Evolutionary conservation across 2,329 filamentous ascomycete species (phyloP), one percentile per base, ranked within the genome.

Genomic region (Xylariaceae sp.): DNA sequence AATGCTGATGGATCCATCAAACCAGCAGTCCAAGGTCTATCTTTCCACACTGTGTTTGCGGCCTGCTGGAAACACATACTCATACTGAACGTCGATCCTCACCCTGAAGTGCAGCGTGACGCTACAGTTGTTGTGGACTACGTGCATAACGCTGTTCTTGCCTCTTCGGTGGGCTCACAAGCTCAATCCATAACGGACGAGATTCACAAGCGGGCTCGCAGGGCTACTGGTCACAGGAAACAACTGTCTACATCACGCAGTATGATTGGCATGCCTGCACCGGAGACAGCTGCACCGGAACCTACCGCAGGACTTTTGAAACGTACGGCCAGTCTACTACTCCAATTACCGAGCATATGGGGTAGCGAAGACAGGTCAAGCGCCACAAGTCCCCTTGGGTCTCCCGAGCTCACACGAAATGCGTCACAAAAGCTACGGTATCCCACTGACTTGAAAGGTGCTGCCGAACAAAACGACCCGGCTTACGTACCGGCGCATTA

Each of bases 61-160:
- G 89, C 92, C 1, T 88, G 95, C 56, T 99, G 94, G 94, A 94
- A 96, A 68, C 89, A 97, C 64, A 80, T 95, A 41, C 76, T 97
- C 53, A 89, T 96, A 56, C 79, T 97, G 69, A 93, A 90, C 42
- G 90, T 96, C 16, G 94, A 99, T 66, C 93, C 94, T 39, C 92
- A 97, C 66, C 91, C 93, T 1, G 93, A 97, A 66, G 89, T 97
- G 33, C 89, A 95, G 57, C 82, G 87, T 59, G 89, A 94, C 67
- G 93, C 91, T 10, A 86, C 84, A 6, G 79, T 87, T n/a, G 85
- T 97, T 42, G 83, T 96, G 31, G 94, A 99, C 69, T 89, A 88
- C 63, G 80, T 97, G 22, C 86, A 97, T 65, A 80, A 88, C 46
- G 81, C 85, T 0, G 76, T 99, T 12, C 73, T 96, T 6, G 82